Evolutionary conservation across 352 stramenopile genomes (phyloP).

Genomic region (Lagenidium giganteum): DNA sequence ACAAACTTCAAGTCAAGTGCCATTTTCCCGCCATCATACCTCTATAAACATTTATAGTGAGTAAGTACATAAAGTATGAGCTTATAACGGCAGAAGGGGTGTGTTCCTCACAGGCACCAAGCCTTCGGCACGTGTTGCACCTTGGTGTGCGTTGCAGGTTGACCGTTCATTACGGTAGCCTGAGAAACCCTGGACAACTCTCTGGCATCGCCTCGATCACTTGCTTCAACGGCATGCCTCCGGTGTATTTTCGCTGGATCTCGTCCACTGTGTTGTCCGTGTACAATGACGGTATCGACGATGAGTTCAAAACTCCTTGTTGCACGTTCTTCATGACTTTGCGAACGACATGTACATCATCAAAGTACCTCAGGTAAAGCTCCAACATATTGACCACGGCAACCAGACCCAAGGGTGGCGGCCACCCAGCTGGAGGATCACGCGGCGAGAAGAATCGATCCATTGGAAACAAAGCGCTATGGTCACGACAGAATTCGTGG

Average conservation of each 20-base stretch:
- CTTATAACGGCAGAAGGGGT: no score
- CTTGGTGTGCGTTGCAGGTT: no score
- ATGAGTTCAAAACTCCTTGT: constrained; percentile 22
- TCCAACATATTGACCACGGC: constrained; percentile 18
- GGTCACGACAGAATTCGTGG: constrained; percentile 37
- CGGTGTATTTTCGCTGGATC: constrained; percentile 19
- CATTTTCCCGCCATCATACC: no score
- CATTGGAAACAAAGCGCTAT: constrained; percentile 18
- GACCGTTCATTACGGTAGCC: no score
- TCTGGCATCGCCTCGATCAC: constrained; percentile 19
- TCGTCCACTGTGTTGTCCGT: constrained; percentile 17
- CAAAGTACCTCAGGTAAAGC: constrained; percentile 31
- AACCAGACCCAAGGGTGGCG: constrained; percentile 1
- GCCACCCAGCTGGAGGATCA: no score
- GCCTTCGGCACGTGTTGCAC: no score
- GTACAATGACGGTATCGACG: no score
- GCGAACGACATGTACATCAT: constrained; percentile 19
- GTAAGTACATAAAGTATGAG: no score
- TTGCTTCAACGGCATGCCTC: constrained; percentile 21
- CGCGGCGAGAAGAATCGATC: constrained; percentile 24
- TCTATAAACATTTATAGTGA: no score
- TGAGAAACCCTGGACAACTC: no score
- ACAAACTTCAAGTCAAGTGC: no score
- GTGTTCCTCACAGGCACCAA: no score
- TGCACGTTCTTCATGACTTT: constrained; percentile 36